Percentiles rank a stretch among this genome's conserved stretches.
phyloP scores from a whole-genome alignment of 495 filamentous ascomycete genomes.

The Cenococcum geophilum region DNA sequence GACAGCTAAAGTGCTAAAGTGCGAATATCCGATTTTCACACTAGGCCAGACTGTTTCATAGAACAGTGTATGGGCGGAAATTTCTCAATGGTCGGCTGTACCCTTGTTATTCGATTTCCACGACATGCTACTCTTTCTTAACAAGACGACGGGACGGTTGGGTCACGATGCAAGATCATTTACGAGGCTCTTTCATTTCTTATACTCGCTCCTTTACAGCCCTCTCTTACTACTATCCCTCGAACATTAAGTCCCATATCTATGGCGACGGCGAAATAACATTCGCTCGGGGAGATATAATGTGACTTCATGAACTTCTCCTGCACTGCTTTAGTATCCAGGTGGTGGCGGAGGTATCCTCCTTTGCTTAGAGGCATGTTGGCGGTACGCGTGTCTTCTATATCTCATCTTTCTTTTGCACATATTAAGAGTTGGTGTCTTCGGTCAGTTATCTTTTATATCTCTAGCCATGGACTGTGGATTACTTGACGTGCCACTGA shows the following conservation, averaged over 20 bases:
- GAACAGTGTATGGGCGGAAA: slow-evolving; percentile 5
- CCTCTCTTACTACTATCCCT: background rate
- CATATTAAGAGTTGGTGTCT: background rate
- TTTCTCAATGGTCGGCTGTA: slow-evolving; percentile 5
- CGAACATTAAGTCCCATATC: background rate
- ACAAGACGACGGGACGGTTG: slow-evolving; percentile 13
- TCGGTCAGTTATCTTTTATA: background rate
- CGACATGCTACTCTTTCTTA: background rate
- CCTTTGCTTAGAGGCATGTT: slow-evolving; percentile 2
- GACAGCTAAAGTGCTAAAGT: slow-evolving; percentile 13
- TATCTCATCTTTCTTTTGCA: slow-evolving; percentile 3
- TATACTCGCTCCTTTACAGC: background rate
- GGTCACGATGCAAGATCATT: slow-evolving; percentile 12
- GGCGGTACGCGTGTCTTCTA: background rate
- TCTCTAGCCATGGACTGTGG: background rate
- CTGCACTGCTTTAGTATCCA: background rate
- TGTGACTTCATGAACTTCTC: background rate
- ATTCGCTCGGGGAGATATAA: background rate
- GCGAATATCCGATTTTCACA: background rate
- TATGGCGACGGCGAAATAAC: background rate
- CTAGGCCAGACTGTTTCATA: background rate
- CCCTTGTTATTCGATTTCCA: background rate
- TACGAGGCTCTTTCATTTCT: slow-evolving; percentile 3
- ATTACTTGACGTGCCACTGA: background rate
- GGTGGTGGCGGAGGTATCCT: background rate